A percentile compares a stretch with the other conserved stretches of the same genome.
Evolutionary conservation across 2,329 filamentous ascomycete genomes (phyloP).

Genomic region (Phyllosticta capitalensis): DNA sequence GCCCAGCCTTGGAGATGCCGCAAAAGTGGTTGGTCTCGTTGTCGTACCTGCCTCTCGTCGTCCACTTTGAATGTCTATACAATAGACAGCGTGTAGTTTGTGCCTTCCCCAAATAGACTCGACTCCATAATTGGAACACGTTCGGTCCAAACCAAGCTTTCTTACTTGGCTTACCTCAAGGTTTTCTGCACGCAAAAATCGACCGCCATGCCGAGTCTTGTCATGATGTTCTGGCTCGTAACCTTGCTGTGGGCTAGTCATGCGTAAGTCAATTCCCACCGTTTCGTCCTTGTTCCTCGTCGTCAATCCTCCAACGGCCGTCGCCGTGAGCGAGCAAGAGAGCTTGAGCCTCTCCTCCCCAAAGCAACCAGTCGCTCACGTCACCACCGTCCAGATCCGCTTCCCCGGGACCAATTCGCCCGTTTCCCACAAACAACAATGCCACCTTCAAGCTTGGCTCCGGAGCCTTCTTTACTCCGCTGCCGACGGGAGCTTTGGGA

Average conservation of each 20-base stretch:
- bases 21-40: not conserved
- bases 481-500: not conserved
- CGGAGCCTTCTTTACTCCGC: not conserved
- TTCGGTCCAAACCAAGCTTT: not conserved
- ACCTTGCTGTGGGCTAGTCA: not conserved
- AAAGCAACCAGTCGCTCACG: not conserved
- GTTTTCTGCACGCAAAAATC: not conserved
- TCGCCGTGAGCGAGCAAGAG: not conserved
- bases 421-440: not conserved
- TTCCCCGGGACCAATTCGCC: not conserved
- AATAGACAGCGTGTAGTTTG: not conserved
- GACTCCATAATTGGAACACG: not conserved
- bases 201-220: not conserved
- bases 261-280: not conserved
- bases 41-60: not conserved
- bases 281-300: not conserved
- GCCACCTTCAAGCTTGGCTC: not conserved
- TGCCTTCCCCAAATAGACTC: not conserved
- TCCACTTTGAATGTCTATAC: too few relatives aligned
- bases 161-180: not conserved
- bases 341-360: not conserved
- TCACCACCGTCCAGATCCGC: not conserved
- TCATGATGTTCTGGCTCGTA: not conserved
- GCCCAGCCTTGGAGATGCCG: not conserved
- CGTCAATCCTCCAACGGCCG: not conserved